Conservation (phyloP, 2,329 filamentous ascomycete genomes). For the Zopfia rhizophila region DNA sequence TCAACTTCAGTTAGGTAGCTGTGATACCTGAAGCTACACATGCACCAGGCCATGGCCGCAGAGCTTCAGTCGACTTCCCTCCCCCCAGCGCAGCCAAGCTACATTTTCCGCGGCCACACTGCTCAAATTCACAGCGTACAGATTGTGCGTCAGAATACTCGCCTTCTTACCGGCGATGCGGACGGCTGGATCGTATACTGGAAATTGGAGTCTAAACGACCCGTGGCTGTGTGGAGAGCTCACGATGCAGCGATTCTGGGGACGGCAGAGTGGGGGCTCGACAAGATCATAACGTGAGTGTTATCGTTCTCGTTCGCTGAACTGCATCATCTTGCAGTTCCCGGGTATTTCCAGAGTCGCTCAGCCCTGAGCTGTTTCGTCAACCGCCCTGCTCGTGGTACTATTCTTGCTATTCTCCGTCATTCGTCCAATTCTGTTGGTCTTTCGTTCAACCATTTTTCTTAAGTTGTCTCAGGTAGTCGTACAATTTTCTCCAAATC, state of each 20-base stretch:
- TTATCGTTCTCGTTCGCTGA: slow-evolving; percentile 5
- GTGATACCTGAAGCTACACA: too few species aligned
- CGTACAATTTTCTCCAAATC: not conserved
- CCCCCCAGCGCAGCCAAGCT: slow-evolving; percentile 67
- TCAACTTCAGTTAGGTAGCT: slow-evolving; percentile 38
- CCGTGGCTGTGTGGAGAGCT: slow-evolving; percentile 85
- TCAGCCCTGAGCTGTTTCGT: slow-evolving; percentile 1
- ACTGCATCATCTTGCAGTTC: slow-evolving; percentile 11
- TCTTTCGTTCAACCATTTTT: not conserved
- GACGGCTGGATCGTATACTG: slow-evolving; percentile 90
- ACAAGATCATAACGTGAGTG: slow-evolving; percentile 84
- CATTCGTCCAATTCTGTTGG: not conserved
- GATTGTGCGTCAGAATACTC: slow-evolving; percentile 78
- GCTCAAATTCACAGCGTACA: slow-evolving; percentile 80
- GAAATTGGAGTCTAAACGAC: slow-evolving; percentile 83
- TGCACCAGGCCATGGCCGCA: slow-evolving; percentile 41
- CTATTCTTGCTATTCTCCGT: slow-evolving; percentile 9
- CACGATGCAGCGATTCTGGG: slow-evolving; percentile 82
- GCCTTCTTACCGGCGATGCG: slow-evolving; percentile 86
- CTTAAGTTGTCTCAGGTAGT: not conserved
- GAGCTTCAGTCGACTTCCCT: slow-evolving; percentile 41
- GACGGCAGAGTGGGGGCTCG: slow-evolving; percentile 74
- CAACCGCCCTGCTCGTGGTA: slow-evolving; percentile 7
- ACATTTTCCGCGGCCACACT: slow-evolving; percentile 86
- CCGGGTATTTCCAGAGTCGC: not conserved